These are phyloP conservation scores for Xenosphaeropsis pyriputrescens DNA, from an alignment of 2,329 filamentous ascomycete species.

Conservation along the genomic window DNA sequence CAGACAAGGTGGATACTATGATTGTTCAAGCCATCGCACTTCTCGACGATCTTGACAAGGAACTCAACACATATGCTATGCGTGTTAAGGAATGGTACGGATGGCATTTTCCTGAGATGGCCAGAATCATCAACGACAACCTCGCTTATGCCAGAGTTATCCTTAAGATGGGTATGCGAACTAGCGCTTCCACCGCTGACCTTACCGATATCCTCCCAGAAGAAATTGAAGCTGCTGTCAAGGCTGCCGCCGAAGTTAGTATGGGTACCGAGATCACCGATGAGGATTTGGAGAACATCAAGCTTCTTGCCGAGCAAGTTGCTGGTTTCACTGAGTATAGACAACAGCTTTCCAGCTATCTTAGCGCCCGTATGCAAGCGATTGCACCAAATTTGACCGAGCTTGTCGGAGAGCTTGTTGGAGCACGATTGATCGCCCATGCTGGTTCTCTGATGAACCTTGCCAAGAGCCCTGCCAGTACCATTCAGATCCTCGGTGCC, in stretches of 20 bases:
- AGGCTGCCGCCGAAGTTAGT: conserved; percentile 87
- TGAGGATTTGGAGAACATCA: conserved; percentile 87
- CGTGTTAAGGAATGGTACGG: conserved; percentile 99
- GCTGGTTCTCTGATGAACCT: conserved; percentile 88
- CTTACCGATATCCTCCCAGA: conserved; percentile 87
- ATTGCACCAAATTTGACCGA: conserved; percentile 93
- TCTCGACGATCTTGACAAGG: conserved; percentile 94
- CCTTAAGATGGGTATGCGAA: conserved; percentile 75
- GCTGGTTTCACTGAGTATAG: conserved; percentile 86
- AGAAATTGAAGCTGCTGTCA: conserved; percentile 83
- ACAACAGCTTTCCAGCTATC: conserved; percentile 72
- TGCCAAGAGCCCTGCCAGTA: conserved; percentile 87
- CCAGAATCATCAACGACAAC: conserved; percentile 95
- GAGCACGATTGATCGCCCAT: conserved; percentile 88
- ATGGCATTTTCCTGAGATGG: conserved; percentile 98
- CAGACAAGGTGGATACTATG: conserved; percentile 99
- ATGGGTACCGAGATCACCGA: conserved; percentile 97
- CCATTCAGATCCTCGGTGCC: conserved; percentile 93
- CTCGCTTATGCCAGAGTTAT: conserved; percentile 84
- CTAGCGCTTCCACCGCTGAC: conserved; percentile 61
- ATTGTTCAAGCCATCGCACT: conserved; percentile 94
- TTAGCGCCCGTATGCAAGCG: conserved; percentile 86
- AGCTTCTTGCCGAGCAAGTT: conserved; percentile 83
- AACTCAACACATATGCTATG: conserved; percentile 98
- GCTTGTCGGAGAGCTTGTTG: conserved; percentile 84